phyloP scores from a whole-genome alignment of 768 basidiomycete species.

The Cyclocybe aegerita region DNA sequence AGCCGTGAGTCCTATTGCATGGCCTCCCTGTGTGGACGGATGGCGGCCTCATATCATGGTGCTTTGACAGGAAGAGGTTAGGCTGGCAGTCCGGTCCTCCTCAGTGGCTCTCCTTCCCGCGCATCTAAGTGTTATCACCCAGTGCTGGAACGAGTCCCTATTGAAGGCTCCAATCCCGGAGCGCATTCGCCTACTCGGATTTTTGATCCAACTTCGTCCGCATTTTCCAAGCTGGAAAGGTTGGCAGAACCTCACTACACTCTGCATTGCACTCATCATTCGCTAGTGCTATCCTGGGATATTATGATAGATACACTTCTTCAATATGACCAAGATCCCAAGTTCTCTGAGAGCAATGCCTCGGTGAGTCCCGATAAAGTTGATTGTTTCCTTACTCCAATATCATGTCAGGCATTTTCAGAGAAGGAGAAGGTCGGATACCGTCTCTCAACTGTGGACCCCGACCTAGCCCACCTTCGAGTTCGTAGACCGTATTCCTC shows the following conservation, averaged over 20 bases:
- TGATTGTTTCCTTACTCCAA: constrained; percentile 12
- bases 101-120: constrained; percentile 60
- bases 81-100: constrained; percentile 56
- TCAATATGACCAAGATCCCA: constrained; percentile 48
- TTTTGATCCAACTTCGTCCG: constrained; percentile 66
- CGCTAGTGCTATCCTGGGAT: constrained; percentile 64
- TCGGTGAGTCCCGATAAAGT: constrained; percentile 40
- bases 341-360: constrained; percentile 36
- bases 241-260: constrained; percentile 17
- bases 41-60: background rate
- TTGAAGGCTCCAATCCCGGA: constrained; percentile 55
- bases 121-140: constrained; percentile 63
- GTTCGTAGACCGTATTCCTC: constrained; percentile 27
- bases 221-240: constrained; percentile 71
- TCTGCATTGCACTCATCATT: constrained; percentile 1
- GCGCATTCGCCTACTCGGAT: constrained; percentile 55
- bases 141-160: constrained; percentile 67
- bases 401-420: constrained; percentile 1
- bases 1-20: constrained; percentile 36
- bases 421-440: background rate
- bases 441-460: constrained; percentile 30
- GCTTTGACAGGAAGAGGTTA: constrained; percentile 61
- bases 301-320: constrained; percentile 55
- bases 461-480: constrained; percentile 46
- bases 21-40: background rate